Evolutionary conservation across 306 rosid species (phyloP).

Genomic region (Gillenia trifoliata): DNA sequence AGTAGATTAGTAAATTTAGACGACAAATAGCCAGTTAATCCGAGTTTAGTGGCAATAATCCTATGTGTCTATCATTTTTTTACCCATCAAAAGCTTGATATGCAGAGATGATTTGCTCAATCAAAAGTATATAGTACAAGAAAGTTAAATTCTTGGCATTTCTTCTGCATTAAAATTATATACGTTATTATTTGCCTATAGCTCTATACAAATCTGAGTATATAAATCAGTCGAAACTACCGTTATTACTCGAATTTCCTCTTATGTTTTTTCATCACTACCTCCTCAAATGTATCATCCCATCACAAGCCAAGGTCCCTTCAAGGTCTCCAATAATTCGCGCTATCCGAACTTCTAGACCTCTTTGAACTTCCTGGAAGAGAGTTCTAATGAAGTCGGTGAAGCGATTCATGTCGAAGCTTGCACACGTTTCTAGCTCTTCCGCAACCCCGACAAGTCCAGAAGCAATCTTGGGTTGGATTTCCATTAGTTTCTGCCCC

Average conservation of each 20-base stretch:
- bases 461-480: slow-evolving; percentile 55
- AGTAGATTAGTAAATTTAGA: not conserved
- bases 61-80: not conserved
- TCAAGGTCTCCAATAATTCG: slow-evolving; percentile 90
- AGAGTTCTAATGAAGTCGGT: slow-evolving; percentile 56
- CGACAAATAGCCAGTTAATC: not conserved
- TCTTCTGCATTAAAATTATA: slow-evolving; percentile 10
- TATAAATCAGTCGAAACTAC: slow-evolving; percentile 28
- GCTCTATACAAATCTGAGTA: slow-evolving; percentile 38
- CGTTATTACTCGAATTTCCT: slow-evolving; percentile 14
- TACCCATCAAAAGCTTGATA: not conserved
- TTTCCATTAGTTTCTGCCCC: slow-evolving; percentile 73
- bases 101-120: not conserved
- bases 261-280: slow-evolving; percentile 8
- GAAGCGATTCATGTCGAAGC: slow-evolving; percentile 73
- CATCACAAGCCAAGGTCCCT: slow-evolving; percentile 90
- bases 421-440: slow-evolving; percentile 57
- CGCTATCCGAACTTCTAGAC: slow-evolving; percentile 77
- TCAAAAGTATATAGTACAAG: not conserved
- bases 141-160: slow-evolving; percentile 11
- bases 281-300: slow-evolving; percentile 72
- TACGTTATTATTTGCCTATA: slow-evolving; percentile 23
- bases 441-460: slow-evolving; percentile 62
- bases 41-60: not conserved
- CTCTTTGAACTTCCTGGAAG: slow-evolving; percentile 87